Evolutionary conservation across 352 stramenopile genomes (phyloP).

Genomic region (Globisporangium barbulae): DNA sequence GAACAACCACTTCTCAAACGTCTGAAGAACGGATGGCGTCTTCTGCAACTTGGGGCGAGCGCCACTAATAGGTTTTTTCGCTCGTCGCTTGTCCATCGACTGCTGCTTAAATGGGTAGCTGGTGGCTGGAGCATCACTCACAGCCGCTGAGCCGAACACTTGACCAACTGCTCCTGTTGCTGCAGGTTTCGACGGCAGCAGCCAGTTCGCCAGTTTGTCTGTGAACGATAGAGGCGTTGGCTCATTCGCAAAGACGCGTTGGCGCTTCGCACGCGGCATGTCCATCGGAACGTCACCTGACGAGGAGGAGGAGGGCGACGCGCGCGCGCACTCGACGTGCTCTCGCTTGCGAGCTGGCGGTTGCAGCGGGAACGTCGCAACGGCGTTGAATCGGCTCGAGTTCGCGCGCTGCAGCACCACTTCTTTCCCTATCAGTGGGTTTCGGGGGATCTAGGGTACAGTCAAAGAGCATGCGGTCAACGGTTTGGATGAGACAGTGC

Average conservation of each 20-base stretch:
- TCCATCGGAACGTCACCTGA: slow-evolving; percentile 18
- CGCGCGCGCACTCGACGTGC: slow-evolving; percentile 23
- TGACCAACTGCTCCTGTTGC: slow-evolving; percentile 1
- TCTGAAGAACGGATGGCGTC: slow-evolving; percentile 29
- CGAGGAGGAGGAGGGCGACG: slow-evolving; percentile 14
- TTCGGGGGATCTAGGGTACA: slow-evolving; percentile 14
- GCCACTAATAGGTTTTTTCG: slow-evolving; percentile 5
- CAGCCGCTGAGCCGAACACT: background rate
- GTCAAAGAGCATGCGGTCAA: background rate
- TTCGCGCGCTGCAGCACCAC: slow-evolving; percentile 27
- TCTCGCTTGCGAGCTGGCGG: slow-evolving; percentile 32
- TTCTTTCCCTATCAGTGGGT: slow-evolving; percentile 41
- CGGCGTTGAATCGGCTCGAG: slow-evolving; percentile 38
- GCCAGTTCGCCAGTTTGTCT: slow-evolving; percentile 53
- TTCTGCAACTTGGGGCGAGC: slow-evolving; percentile 19
- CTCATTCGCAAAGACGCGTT: slow-evolving; percentile 29
- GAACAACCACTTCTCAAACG: slow-evolving; percentile 61
- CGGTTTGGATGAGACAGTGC: background rate
- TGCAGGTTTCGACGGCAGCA: slow-evolving; percentile 30
- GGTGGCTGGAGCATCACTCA: background rate
- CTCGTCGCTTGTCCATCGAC: slow-evolving; percentile 1
- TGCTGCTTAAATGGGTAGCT: slow-evolving; percentile 35
- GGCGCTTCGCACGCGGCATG: slow-evolving; percentile 33
- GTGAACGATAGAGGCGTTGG: slow-evolving; percentile 42
- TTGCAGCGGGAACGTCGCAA: slow-evolving; percentile 31